Evolutionary conservation across 176 grass and related monocot genomes (phyloP).

Genomic region (Cenchrus purpureus): DNA sequence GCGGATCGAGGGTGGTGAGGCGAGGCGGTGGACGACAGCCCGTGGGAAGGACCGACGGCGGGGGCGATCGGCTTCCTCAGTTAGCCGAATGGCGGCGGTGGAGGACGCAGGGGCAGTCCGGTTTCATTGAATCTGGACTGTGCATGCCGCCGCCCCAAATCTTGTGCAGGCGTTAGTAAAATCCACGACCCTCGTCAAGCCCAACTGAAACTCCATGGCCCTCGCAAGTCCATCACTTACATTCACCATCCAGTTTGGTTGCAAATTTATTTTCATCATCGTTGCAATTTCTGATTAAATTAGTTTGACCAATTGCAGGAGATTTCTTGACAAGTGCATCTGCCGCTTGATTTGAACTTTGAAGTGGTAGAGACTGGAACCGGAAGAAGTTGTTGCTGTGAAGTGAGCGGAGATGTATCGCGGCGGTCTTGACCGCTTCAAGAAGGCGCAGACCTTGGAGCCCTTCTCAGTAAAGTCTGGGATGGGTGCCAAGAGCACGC

Average conservation of each 20-base stretch:
- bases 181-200: not conserved
- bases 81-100: no score
- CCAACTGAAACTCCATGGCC: not conserved
- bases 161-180: not conserved
- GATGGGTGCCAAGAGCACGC: conserved; percentile 36
- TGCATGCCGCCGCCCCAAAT: no score
- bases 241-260: not conserved
- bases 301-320: not conserved
- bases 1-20: no score
- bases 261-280: not conserved
- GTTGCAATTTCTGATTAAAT: not conserved
- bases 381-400: not conserved
- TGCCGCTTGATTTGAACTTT: conserved; percentile 21
- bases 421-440: conserved; percentile 89
- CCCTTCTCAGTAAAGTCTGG: conserved; percentile 66
- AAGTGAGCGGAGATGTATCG: conserved; percentile 66
- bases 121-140: no score
- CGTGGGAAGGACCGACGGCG: no score
- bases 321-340: not conserved
- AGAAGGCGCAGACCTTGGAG: conserved; percentile 85
- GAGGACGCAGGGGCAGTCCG: no score
- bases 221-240: not conserved
- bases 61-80: no score
- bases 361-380: not conserved
- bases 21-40: no score